Percentiles rank a stretch among this genome's conserved stretches.
phyloP scores from a whole-genome alignment of 1,284 basidiomycete species.

The Trichosporon ovoides region DNA sequence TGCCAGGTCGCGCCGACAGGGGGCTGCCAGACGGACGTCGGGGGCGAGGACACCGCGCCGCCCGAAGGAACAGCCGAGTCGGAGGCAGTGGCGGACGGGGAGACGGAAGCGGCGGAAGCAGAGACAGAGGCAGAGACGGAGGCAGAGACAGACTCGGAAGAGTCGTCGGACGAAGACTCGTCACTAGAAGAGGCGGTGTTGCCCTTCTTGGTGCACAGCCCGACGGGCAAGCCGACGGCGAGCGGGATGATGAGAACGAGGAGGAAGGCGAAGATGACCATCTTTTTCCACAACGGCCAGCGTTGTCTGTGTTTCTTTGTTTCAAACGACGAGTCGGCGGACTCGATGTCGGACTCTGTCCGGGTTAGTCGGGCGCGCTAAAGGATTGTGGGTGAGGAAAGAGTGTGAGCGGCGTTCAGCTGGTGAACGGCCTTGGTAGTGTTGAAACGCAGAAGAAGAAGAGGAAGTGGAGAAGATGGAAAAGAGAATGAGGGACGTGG shows the following conservation, averaged over 20 bases:
- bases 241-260: slow-evolving; percentile 8
- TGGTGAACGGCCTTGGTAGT: neutral
- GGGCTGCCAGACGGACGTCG: neutral
- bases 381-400: neutral
- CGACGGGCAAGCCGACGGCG: slow-evolving; percentile 3
- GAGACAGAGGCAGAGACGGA: neutral
- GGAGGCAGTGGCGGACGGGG: neutral
- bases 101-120: neutral
- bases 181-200: neutral
- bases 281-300: slow-evolving; percentile 8
- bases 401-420: neutral
- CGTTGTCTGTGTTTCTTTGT: neutral
- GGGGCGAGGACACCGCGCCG: neutral
- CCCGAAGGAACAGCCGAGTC: neutral
- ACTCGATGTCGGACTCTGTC: slow-evolving; percentile 7
- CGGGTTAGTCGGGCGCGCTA: neutral
- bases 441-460: neutral
- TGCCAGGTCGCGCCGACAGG: slow-evolving; percentile 7
- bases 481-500: neutral
- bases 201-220: neutral
- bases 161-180: neutral
- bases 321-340: neutral
- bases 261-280: slow-evolving; percentile 6
- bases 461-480: neutral
- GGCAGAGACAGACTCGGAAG: neutral